These are phyloP conservation scores for Trichaptum fuscoviolaceum DNA, from an alignment of 768 basidiomycete species.

Conservation along the genomic window DNA sequence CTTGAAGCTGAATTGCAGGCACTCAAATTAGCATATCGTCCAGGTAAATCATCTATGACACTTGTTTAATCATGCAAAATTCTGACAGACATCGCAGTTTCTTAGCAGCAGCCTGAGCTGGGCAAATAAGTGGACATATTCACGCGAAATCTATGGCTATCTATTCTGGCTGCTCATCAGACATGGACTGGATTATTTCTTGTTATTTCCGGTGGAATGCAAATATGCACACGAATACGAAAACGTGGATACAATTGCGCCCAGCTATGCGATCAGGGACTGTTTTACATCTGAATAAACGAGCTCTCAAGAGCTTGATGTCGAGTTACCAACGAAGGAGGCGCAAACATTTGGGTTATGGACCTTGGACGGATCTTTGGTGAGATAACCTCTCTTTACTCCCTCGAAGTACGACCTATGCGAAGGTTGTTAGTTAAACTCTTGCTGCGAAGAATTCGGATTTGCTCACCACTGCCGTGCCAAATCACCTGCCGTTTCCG, in stretches of 20 bases:
- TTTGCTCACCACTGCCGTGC: conserved; percentile 56
- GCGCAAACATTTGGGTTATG: conserved; percentile 61
- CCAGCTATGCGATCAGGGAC: neutral
- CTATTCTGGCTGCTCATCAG: neutral
- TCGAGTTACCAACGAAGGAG: conserved; percentile 29
- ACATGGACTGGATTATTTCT: neutral
- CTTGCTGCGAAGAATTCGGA: conserved; percentile 7
- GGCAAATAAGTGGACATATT: neutral
- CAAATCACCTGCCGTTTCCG: conserved; percentile 41
- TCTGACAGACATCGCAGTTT: neutral
- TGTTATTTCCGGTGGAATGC: neutral
- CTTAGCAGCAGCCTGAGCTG: neutral
- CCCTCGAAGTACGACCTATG: conserved; percentile 71
- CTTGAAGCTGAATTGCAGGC: neutral
- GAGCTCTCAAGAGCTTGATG: neutral
- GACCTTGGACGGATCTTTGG: conserved; percentile 51
- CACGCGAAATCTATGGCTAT: neutral
- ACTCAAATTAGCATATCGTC: neutral
- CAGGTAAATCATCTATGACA: neutral
- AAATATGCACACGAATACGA: neutral
- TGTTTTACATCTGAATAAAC: neutral
- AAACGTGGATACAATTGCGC: neutral
- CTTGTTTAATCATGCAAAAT: neutral
- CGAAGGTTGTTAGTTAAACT: neutral
- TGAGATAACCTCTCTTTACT: conserved; percentile 53